Conservation (phyloP, 495 filamentous ascomycete species). For the Tuber borchii region DNA sequence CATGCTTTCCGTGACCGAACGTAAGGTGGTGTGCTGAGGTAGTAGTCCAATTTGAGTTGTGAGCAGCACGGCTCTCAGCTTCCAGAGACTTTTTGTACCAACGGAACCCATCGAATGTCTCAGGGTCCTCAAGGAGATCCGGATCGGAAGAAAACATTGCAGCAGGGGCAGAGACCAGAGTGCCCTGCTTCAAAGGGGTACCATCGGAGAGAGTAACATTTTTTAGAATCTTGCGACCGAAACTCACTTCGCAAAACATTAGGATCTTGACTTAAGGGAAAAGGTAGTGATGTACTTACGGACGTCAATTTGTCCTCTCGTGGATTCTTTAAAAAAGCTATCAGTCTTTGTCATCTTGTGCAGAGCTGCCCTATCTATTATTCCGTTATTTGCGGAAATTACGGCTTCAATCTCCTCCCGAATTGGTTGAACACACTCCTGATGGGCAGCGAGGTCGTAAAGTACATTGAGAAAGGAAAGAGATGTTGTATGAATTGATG, state of each 20-base stretch:
- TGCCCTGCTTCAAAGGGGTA: constrained; percentile 44
- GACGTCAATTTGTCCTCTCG: constrained; percentile 42
- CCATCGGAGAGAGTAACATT: constrained; percentile 48
- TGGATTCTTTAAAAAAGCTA: constrained; percentile 53
- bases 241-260: constrained; percentile 37
- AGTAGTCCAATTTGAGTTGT: constrained; percentile 45
- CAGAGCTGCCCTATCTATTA: constrained; percentile 45
- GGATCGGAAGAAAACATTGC: constrained; percentile 15
- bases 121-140: constrained; percentile 38
- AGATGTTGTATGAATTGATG: constrained; percentile 43
- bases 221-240: constrained; percentile 47
- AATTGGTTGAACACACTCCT: constrained; percentile 47
- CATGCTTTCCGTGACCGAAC: constrained; percentile 46
- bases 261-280: not conserved
- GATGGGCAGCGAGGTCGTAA: constrained; percentile 49
- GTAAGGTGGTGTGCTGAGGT: constrained; percentile 28
- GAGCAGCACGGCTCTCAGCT: constrained; percentile 39
- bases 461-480: constrained; percentile 40
- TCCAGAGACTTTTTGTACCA: constrained; percentile 47
- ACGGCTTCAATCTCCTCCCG: constrained; percentile 50
- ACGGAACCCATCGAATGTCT: constrained; percentile 52
- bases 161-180: constrained; percentile 41
- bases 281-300: constrained; percentile 10
- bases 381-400: constrained; percentile 43
- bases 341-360: constrained; percentile 50